Conservation (phyloP, 306 rosid species). For the Calophaca sinica region DNA sequence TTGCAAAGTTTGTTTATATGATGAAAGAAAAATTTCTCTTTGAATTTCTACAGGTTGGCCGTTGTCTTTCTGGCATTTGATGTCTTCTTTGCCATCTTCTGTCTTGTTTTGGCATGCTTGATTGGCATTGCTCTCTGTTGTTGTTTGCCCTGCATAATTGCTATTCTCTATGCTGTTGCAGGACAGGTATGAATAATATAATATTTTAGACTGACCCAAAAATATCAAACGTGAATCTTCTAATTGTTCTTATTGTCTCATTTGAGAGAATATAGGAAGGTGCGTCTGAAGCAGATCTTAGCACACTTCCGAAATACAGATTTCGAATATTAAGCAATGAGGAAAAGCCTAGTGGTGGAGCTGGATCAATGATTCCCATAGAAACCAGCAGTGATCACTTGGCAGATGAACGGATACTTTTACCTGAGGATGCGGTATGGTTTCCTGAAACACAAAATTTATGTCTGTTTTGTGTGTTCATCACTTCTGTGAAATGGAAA, state of each 20-base stretch:
- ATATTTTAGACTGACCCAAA: constrained; percentile 32
- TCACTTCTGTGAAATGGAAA: not conserved
- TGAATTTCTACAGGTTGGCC: constrained; percentile 78
- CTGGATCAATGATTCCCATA: constrained; percentile 79
- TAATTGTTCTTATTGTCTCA: constrained; percentile 34
- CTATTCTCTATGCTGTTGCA: constrained; percentile 88
- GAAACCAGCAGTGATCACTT: constrained; percentile 63
- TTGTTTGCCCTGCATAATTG: constrained; percentile 96
- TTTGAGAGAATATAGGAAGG: constrained; percentile 69
- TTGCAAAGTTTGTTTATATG: not conserved
- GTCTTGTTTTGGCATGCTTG: constrained; percentile 96
- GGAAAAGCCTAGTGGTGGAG: constrained; percentile 68
- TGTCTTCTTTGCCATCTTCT: constrained; percentile 93
- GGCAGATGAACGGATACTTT: constrained; percentile 65
- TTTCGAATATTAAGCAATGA: constrained; percentile 55
- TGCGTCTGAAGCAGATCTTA: constrained; percentile 92
- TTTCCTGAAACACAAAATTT: constrained; percentile 10
- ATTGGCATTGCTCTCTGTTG: constrained; percentile 96
- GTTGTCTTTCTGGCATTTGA: constrained; percentile 95
- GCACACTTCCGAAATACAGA: constrained; percentile 71
- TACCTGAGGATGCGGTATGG: constrained; percentile 88
- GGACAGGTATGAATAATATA: constrained; percentile 69
- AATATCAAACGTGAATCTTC: constrained; percentile 19
- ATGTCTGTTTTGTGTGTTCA: constrained; percentile 2
- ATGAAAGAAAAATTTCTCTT: constrained; percentile 29